Percentiles rank a stretch among this genome's conserved stretches.
Conservation (phyloP, 2,329 filamentous ascomycete genomes). For the Daldinia eschscholtzii region DNA sequence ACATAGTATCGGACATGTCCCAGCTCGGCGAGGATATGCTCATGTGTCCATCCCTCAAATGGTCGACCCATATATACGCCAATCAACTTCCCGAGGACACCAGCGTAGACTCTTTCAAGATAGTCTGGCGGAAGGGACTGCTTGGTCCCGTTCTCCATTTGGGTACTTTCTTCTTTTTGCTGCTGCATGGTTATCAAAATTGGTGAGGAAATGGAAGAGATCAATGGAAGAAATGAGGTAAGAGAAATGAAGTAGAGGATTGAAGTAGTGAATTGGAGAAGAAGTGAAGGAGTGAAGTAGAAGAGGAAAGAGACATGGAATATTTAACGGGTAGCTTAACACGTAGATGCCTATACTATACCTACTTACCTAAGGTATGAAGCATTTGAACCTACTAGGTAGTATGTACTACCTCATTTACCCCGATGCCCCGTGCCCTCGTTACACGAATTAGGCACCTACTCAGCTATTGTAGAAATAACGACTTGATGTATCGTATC, state of each 20-base stretch:
- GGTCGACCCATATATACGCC: slow-evolving; percentile 56
- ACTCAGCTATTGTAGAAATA: not conserved
- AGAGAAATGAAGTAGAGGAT: not conserved
- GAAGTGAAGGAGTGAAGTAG: not conserved
- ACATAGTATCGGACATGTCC: slow-evolving; percentile 54
- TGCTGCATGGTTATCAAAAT: not conserved
- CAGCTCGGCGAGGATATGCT: slow-evolving; percentile 50
- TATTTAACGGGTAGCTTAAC: not conserved
- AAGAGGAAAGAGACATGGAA: not conserved
- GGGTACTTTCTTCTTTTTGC: not conserved
- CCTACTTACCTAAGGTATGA: not conserved
- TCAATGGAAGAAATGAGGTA: not conserved
- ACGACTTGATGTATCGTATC: not conserved
- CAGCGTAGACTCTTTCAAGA: slow-evolving; percentile 55
- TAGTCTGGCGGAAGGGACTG: slow-evolving; percentile 46
- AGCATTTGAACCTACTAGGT: too few relatives aligned
- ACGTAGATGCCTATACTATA: not conserved
- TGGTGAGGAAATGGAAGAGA: not conserved
- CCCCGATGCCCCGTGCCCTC: not conserved
- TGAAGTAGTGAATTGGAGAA: not conserved
- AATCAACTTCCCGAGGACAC: slow-evolving; percentile 56
- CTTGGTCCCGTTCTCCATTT: not conserved
- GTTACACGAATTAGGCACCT: not conserved
- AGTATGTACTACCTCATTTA: not conserved
- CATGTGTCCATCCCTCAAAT: slow-evolving; percentile 55